Evolutionary conservation across 129 eudicot genomes (phyloP).

Genomic region (Rutidosis leptorrhynchoides): DNA sequence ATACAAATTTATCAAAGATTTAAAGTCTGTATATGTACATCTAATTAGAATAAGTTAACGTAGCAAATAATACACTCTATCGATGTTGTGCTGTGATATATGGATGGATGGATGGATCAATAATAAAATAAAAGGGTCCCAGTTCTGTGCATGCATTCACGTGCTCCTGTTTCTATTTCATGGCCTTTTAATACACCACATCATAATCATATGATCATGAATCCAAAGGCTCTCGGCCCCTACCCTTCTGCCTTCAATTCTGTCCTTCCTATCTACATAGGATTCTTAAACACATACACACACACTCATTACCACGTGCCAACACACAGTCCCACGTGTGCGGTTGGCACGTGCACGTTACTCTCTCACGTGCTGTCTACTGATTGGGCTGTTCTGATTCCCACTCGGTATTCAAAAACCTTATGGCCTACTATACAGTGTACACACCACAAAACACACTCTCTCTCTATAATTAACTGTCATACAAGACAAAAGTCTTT

Average conservation of each 20-base stretch:
- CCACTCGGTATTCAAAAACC: not conserved
- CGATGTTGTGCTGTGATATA: not conserved
- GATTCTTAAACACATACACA: constrained; percentile 32
- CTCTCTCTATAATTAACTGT: constrained; percentile 35
- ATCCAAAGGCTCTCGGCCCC: constrained; percentile 19
- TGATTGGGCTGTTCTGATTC: constrained; percentile 33
- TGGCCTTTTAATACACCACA: constrained; percentile 38
- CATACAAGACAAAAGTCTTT: constrained; percentile 57
- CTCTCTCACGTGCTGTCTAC: constrained; percentile 43
- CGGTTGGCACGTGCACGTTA: constrained; percentile 41
- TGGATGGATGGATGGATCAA: not conserved
- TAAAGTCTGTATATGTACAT: not conserved
- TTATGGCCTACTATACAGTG: not conserved
- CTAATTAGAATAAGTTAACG: not conserved
- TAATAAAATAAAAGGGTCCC: constrained; percentile 34
- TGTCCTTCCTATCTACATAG: constrained; percentile 31
- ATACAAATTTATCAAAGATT: not conserved
- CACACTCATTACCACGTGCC: constrained; percentile 28
- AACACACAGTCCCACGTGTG: constrained; percentile 68
- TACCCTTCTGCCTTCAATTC: not conserved
- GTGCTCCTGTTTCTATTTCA: constrained; percentile 33
- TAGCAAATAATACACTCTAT: not conserved
- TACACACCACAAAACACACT: constrained; percentile 18
- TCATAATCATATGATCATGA: constrained; percentile 25
- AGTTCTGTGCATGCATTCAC: constrained; percentile 35